Evolutionary conservation across 805 yeast genomes (phyloP), one percentile per base, ranked within the genome.

Genomic region (Zygoascus ofunaensis): DNA sequence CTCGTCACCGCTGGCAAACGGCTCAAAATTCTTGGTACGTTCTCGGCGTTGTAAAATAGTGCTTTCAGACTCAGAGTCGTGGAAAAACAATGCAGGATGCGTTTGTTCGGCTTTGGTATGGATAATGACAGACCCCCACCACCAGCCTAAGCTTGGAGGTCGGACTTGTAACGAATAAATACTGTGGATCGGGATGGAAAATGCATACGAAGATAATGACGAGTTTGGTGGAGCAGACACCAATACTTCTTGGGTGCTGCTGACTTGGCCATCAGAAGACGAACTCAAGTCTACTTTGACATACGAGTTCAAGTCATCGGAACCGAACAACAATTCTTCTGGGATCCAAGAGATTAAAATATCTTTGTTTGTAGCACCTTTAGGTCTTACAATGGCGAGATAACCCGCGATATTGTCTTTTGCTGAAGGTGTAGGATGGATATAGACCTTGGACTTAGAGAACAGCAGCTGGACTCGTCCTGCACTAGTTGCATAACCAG

Each of bases 31-130:
- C 55, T 76, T 76, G 52, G 75, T 77, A 43, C 80, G 72, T 43
- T 74, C 58, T 41, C 74, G 72, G 50, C 79, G 82, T 50, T 76
- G 80, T 48, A 72, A 63, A 41, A 73, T 65, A 0, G 95, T 86
- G 34, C 90, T 82, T 4, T 85, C 80, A 28, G 82, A 76, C 54
- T 84, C 89, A 44, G 84, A 82, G 58, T 92, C 98, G 62, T 92
- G 98, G 68, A 92, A 89, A 61, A 89, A 92, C 34, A 92, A 56
- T 3, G 87, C 81, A 0, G 97, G 97, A 15, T 87, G 63, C 37
- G 79, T 76, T 5, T 77, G 77, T 35, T 66, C 76, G 26, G 63
- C 59, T 51, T 75, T 74, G 1, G 90, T 76, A 61, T 86, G 81
- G 23, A 92, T 62, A 1, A 87, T 68, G 14, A 90, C 66, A 0